A percentile compares a stretch with the other conserved stretches of the same genome.
Conservation (phyloP, 352 stramenopile genomes). For the Pythium brachiatum region DNA sequence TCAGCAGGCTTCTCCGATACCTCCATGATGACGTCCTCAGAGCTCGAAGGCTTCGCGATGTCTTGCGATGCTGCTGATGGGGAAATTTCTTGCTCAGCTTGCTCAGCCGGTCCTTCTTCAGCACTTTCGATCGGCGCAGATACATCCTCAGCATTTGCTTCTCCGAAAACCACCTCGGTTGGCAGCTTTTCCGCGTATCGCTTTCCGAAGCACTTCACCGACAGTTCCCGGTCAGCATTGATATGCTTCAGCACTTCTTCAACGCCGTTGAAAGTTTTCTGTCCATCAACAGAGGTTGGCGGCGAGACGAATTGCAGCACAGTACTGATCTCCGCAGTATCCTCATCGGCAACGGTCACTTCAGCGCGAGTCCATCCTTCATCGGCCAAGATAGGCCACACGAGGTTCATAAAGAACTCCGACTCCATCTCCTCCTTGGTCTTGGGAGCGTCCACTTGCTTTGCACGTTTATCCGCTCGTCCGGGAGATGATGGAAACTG, state of each 20-base stretch:
- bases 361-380: slow-evolving; percentile 67
- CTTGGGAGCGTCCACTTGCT: slow-evolving; percentile 9
- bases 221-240: slow-evolving; percentile 37
- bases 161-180: slow-evolving; percentile 35
- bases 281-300: background rate
- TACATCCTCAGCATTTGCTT: slow-evolving; percentile 18
- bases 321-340: slow-evolving; percentile 17
- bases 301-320: slow-evolving; percentile 30
- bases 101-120: background rate
- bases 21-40: slow-evolving; percentile 2
- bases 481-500: background rate
- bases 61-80: background rate
- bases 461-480: slow-evolving; percentile 13
- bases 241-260: slow-evolving; percentile 59
- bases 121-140: background rate
- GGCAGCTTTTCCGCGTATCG: slow-evolving; percentile 48
- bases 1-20: background rate
- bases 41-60: background rate
- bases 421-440: slow-evolving; percentile 28
- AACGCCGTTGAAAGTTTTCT: slow-evolving; percentile 33
- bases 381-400: slow-evolving; percentile 76
- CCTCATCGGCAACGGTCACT: slow-evolving; percentile 29
- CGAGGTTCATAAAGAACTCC: slow-evolving; percentile 77
- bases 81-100: background rate
- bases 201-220: slow-evolving; percentile 70